Conservation (phyloP, 768 basidiomycete genomes). For the Lactarius pseudohatsudake region DNA sequence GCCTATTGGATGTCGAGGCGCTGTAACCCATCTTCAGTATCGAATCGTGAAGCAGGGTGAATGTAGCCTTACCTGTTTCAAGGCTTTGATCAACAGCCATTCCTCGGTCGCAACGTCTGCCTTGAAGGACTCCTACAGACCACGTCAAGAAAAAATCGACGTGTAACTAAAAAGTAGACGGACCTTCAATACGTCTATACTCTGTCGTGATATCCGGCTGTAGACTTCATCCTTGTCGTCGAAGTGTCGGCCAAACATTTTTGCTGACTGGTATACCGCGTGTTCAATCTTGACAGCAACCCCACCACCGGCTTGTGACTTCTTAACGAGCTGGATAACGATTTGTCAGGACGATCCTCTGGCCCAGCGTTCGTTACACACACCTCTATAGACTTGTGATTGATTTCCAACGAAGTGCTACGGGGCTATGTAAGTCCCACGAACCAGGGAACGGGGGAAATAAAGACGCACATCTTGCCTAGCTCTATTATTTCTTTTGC, state of each 20-base stretch:
- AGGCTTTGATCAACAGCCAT: slow-evolving; percentile 86
- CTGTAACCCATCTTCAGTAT: slow-evolving; percentile 30
- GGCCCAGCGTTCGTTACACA: slow-evolving; percentile 30
- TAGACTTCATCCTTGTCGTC: slow-evolving; percentile 94
- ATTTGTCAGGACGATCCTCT: neutral
- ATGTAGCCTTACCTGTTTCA: slow-evolving; percentile 65
- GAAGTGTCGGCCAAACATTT: slow-evolving; percentile 95
- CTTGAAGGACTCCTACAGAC: slow-evolving; percentile 73
- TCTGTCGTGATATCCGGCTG: slow-evolving; percentile 86
- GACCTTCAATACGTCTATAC: slow-evolving; percentile 95
- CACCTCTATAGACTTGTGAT: slow-evolving; percentile 87
- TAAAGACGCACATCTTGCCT: slow-evolving; percentile 80
- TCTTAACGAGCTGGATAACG: slow-evolving; percentile 73
- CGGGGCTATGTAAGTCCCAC: slow-evolving; percentile 17
- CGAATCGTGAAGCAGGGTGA: neutral
- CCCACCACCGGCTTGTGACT: slow-evolving; percentile 90
- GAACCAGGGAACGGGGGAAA: neutral
- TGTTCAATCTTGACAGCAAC: slow-evolving; percentile 99
- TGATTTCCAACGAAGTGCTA: slow-evolving; percentile 96
- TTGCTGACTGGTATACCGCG: slow-evolving; percentile 91
- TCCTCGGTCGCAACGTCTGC: slow-evolving; percentile 87
- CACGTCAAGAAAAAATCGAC: slow-evolving; percentile 18
- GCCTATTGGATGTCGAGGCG: slow-evolving; percentile 41
- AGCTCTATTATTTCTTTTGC: slow-evolving; percentile 91
- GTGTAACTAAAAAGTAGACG: slow-evolving; percentile 10